Evolutionary conservation across 805 yeast genomes (phyloP), one percentile per base, ranked within the genome.

Genomic region (Grigorovia transvaalensis): DNA sequence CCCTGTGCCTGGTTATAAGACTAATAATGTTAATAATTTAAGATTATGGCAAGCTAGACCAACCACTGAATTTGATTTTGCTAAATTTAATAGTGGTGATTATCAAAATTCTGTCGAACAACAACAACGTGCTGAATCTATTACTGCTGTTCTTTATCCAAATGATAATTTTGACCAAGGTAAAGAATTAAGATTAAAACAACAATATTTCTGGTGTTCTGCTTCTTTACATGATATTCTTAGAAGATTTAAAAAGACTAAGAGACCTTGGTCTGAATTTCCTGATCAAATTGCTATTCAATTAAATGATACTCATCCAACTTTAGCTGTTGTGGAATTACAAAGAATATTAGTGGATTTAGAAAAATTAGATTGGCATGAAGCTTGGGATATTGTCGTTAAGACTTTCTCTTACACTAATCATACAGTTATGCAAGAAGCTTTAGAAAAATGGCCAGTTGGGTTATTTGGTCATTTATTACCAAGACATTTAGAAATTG

Each of bases 201-300:
- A 89, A 73, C 97, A 89, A 71, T 90, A 88, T 71, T 90, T 89
- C 72, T 89, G 97, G 97, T 96, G 90, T 50, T 83, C 95, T 49
- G 96, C 97, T 38, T 87, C 96, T 15, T 76, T 90, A 59, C 88
- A 85, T 62, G 97, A 89, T 68, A 89, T 89, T 59, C 80, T 89
- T 45, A 83, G 97, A 66, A 79, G 97, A 63, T 89, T 85, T 72
- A 84, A 88, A 69, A 90, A 90, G 72, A 68, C 82, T 51, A 77
- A 77, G 59, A 76, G 80, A 60, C 78, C 88, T 47, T 89, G 96
- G 95, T 63, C 75, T 40, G 88, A 85, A 65, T 85, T 89, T 67
- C 80, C 96, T 18, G 91, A 86, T 54, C 82, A 83, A 64, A 80
- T 88, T 55, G 96, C 96, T 38, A 89, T 89, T 66, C 97, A 90